phyloP scores from a whole-genome alignment of 202 grass and related monocot species.

The Panicum hallii region DNA sequence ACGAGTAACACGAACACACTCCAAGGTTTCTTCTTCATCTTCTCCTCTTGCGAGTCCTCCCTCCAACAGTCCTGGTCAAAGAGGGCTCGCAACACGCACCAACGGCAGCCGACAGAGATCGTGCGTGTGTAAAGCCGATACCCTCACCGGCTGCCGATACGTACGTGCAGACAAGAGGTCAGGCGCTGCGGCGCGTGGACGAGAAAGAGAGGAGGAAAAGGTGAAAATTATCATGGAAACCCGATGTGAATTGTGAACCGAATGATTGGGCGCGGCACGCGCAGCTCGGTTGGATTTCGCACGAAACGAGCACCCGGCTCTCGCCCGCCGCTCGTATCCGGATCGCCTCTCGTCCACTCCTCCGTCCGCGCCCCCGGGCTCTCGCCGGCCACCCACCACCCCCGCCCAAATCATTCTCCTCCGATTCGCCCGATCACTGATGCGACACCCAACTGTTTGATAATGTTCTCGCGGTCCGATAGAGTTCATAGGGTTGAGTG shows the following conservation, averaged over 20 bases:
- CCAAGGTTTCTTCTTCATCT: background rate
- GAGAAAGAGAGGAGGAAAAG: background rate
- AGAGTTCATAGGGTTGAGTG: too few species aligned
- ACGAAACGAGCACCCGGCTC: background rate
- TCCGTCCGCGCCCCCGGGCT: background rate
- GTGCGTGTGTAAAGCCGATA: slow-evolving; percentile 31
- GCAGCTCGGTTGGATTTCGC: background rate
- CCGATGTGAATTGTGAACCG: slow-evolving; percentile 39
- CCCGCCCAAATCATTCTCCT: slow-evolving; percentile 15
- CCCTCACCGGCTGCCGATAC: slow-evolving; percentile 10
- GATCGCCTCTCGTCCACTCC: background rate
- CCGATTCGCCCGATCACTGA: background rate
- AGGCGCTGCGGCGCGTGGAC: background rate
- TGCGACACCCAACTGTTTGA: background rate
- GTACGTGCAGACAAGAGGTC: slow-evolving; percentile 13
- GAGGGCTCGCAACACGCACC: background rate
- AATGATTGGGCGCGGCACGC: slow-evolving; percentile 47
- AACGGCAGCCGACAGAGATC: slow-evolving; percentile 25
- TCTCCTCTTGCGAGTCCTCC: background rate
- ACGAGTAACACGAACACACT: background rate
- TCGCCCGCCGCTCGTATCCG: too few species aligned
- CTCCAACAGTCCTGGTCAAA: slow-evolving; percentile 13
- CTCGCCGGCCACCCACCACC: background rate
- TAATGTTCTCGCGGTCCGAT: background rate
- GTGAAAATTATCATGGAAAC: background rate